Conservation (phyloP, 2,329 filamentous ascomycete species). For the Fusarium humuli region DNA sequence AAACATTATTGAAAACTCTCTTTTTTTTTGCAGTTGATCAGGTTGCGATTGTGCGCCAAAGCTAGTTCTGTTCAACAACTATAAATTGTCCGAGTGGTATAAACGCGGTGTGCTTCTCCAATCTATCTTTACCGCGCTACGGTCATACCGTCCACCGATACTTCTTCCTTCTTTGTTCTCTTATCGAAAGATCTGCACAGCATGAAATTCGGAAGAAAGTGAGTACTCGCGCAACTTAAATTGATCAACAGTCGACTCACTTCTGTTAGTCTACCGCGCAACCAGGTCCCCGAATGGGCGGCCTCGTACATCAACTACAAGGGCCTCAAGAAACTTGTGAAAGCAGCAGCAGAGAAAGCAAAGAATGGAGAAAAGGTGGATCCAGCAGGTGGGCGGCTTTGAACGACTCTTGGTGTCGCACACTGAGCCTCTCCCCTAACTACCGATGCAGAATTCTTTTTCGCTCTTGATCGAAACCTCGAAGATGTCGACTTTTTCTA, state of each 20-base stretch:
- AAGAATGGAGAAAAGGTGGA: conserved; percentile 82
- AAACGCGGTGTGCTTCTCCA: conserved; percentile 25
- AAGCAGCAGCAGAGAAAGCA: conserved; percentile 74
- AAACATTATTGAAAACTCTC: conserved; percentile 7
- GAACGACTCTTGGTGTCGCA: conserved; percentile 45
- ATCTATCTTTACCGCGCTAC: conserved; percentile 9
- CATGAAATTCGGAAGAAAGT: conserved; percentile 75
- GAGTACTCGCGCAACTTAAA: conserved; percentile 46
- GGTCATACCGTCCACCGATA: conserved; percentile 10
- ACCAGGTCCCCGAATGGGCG: conserved; percentile 90
- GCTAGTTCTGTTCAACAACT: conserved; percentile 15
- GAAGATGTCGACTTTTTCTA: conserved; percentile 98
- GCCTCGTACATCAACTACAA: conserved; percentile 90
- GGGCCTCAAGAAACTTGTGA: conserved; percentile 94
- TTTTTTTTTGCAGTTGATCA: neutral
- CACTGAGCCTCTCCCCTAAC: conserved; percentile 50
- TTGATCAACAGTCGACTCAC: conserved; percentile 12
- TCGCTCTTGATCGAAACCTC: conserved; percentile 93
- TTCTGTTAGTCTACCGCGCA: conserved; percentile 73
- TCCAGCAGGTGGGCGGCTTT: conserved; percentile 80
- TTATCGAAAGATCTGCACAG: conserved; percentile 7
- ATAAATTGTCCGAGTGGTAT: conserved; percentile 5
- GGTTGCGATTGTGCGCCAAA: conserved; percentile 3
- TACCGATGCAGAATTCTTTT: conserved; percentile 84
- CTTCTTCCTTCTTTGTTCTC: conserved; percentile 13